Evolutionary conservation across 306 rosid genomes (phyloP).

Genomic region (Astragalus glycyphyllos): DNA sequence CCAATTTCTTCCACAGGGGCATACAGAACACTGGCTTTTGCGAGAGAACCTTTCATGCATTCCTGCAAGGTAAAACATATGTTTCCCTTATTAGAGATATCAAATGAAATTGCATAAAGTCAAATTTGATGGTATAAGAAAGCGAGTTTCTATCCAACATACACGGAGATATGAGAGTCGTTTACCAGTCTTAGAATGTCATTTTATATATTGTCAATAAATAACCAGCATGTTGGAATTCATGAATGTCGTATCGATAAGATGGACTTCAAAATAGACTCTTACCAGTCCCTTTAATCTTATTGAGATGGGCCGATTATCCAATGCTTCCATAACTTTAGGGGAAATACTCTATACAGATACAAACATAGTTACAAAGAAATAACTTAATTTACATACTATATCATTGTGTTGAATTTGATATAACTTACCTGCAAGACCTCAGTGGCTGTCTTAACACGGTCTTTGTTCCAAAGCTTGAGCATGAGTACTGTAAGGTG

Average conservation of each 20-base stretch:
- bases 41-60: conserved; percentile 84
- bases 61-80: conserved; percentile 55
- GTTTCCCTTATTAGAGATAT: conserved; percentile 34
- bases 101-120: conserved; percentile 22
- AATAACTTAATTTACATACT: conserved; percentile 30
- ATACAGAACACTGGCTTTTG: conserved; percentile 78
- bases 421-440: conserved; percentile 66
- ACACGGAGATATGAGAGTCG: background rate
- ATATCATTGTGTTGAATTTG: conserved; percentile 33
- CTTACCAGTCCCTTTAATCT: conserved; percentile 86
- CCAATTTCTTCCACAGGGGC: conserved; percentile 89
- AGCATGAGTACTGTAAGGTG: conserved; percentile 92
- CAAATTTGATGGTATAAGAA: conserved; percentile 9
- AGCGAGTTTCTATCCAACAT: conserved; percentile 27
- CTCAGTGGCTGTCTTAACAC: conserved; percentile 73
- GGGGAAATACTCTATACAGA: conserved; percentile 69
- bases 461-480: conserved; percentile 92
- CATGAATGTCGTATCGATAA: background rate
- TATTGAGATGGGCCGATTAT: conserved; percentile 70
- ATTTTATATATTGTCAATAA: conserved; percentile 31
- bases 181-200: conserved; percentile 1
- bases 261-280: conserved; percentile 34
- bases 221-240: conserved; percentile 24
- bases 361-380: conserved; percentile 41
- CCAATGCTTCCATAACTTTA: conserved; percentile 75